Evolutionary conservation across 1,139 yeast genomes (phyloP).

Genomic region (Yamadazyma membranifaciens): DNA sequence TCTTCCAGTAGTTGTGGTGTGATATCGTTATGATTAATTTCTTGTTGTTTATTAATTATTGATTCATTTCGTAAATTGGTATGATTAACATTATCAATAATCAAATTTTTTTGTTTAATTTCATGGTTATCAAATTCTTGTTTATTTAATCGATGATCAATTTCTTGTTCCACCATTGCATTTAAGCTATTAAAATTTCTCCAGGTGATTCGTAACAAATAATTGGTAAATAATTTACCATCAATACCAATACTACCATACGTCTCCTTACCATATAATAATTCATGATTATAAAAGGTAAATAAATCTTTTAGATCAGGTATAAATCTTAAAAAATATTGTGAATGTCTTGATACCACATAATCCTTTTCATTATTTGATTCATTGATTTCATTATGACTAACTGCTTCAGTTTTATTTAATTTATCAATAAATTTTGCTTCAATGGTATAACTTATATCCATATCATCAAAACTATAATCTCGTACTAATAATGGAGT

Average conservation of each 20-base stretch:
- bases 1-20: neutral
- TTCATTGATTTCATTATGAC: constrained; percentile 40
- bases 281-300: constrained; percentile 26
- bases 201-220: constrained; percentile 33
- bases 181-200: constrained; percentile 27
- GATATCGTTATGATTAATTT: constrained; percentile 4
- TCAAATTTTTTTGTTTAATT: constrained; percentile 34
- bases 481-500: constrained; percentile 45
- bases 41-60: constrained; percentile 12
- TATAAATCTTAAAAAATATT: constrained; percentile 40
- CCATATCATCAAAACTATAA: constrained; percentile 40
- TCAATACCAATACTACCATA: constrained; percentile 34
- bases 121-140: constrained; percentile 29
- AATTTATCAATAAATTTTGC: constrained; percentile 42
- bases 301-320: constrained; percentile 38
- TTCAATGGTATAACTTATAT: constrained; percentile 44
- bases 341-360: constrained; percentile 36
- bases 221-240: constrained; percentile 32
- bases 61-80: constrained; percentile 10
- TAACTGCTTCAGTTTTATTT: constrained; percentile 27
- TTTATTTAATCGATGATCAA: constrained; percentile 28
- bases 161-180: constrained; percentile 34
- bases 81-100: constrained; percentile 13
- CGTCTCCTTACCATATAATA: constrained; percentile 25
- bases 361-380: constrained; percentile 32